Base-by-base conservation (phyloP, 2,329 filamentous ascomycete genomes). In the Penicillium sclerotiorum region DNA sequence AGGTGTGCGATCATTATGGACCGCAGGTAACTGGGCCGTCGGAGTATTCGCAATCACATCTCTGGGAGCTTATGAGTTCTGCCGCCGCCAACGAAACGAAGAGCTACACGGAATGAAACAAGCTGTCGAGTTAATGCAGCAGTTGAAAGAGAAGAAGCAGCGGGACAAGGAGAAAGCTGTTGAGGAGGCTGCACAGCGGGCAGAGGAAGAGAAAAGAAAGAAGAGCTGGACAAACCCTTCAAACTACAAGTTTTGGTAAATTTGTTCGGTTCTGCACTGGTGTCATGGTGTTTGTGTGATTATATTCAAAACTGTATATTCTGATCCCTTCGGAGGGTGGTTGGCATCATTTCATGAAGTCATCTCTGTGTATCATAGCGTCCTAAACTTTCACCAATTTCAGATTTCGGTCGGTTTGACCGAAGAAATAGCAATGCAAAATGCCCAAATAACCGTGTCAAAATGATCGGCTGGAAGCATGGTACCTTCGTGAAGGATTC, bases 81-180 rank as follows among this genome's bases (percentile, higher is more conserved):
- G 93, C 73, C 85, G 91, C 64, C 86, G 85, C 59, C 81, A 82
- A 54, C 80, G 91, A 51, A 78, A 82, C 40, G 80, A 87, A 53
- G 93, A 97, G 72, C 83, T 86, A 61, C 83, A 86, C 54, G 88
- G 90, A 55, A 93, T 99, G 85, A 88, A 88, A 69, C 80, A 90
- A 57, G 89, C 89, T 4, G 87, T 95, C 47, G 90, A 95, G 66
- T 83, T 94, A 50, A 87, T 93, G 70, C 85, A 88, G 64, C 78
- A 82, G 61, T 85, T 91, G 70, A 85, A 89, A 64, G 77, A 80
- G 4, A 84, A 88, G 69, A 82, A 85, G 66, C 80, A 85, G 59
- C 70, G 68, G 51, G 73, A 76, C 37, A 76, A 75, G 57, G 75
- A 76, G 45, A 65, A 67, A 41, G 69, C 70, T 49, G 64, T 63